Conservation (phyloP, 768 basidiomycete genomes). For the Chalciporus pseudorubinellus region DNA sequence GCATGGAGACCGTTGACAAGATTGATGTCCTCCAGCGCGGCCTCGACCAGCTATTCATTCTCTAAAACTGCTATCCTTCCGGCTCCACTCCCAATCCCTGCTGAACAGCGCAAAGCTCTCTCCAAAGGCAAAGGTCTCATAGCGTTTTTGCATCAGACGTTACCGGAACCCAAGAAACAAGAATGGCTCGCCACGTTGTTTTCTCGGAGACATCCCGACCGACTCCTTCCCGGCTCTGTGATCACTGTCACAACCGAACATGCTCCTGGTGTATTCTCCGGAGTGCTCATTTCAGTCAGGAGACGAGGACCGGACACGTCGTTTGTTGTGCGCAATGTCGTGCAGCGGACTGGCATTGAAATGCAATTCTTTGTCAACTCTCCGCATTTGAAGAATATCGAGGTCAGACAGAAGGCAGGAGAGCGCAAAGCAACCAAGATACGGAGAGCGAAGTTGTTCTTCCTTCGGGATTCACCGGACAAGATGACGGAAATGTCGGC, state of each 20-base stretch:
- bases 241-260: slow-evolving; percentile 75
- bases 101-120: slow-evolving; percentile 42
- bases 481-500: slow-evolving; percentile 78
- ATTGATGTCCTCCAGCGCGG: slow-evolving; percentile 23
- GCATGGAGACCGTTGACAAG: slow-evolving; percentile 16
- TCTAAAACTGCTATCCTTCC: slow-evolving; percentile 63
- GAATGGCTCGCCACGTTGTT: slow-evolving; percentile 68
- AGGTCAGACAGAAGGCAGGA: slow-evolving; percentile 63
- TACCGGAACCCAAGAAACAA: slow-evolving; percentile 68
- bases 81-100: slow-evolving; percentile 40
- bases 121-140: slow-evolving; percentile 75
- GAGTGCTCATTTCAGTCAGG: slow-evolving; percentile 81
- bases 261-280: slow-evolving; percentile 81
- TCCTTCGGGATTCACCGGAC: slow-evolving; percentile 76
- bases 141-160: slow-evolving; percentile 63
- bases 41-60: slow-evolving; percentile 55
- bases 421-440: slow-evolving; percentile 48
- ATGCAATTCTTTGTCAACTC: slow-evolving; percentile 87
- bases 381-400: slow-evolving; percentile 85
- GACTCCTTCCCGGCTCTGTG: slow-evolving; percentile 82
- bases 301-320: slow-evolving; percentile 83
- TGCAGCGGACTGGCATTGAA: slow-evolving; percentile 90
- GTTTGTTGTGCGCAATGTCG: slow-evolving; percentile 86
- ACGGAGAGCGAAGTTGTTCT: slow-evolving; percentile 80
- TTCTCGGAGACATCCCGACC: slow-evolving; percentile 61